Evolutionary conservation across 2,329 filamentous ascomycete species (phyloP).

Genomic region (Chrysoporthe cubensis): DNA sequence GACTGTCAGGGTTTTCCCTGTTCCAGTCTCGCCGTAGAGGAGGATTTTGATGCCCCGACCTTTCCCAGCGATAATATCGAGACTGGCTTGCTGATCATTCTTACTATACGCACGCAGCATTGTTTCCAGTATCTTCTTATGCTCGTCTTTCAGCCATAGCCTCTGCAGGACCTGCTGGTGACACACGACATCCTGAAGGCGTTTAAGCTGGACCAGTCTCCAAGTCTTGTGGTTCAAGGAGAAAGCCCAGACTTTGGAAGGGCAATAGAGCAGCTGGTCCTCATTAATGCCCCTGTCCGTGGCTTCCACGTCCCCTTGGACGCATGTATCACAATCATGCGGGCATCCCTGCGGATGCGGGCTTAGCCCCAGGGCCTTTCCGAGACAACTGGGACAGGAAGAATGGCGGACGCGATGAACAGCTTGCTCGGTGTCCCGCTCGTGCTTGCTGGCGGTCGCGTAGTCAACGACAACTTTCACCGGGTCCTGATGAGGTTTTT

Average conservation of each 20-base stretch:
- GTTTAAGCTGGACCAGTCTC: neutral
- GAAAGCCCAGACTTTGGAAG: neutral
- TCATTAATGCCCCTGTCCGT: rapidly evolving
- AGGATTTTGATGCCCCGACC: neutral
- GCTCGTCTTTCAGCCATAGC: neutral
- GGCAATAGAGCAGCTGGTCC: neutral
- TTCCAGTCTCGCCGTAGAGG: neutral
- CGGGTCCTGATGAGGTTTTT: neutral
- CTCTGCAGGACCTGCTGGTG: neutral
- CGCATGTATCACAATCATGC: neutral
- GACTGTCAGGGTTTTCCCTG: neutral
- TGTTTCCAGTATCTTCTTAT: neutral
- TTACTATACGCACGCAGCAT: neutral
- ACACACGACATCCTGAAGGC: neutral
- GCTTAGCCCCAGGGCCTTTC: neutral
- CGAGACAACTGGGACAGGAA: neutral
- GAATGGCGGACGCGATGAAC: neutral
- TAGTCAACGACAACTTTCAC: neutral
- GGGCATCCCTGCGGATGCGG: neutral
- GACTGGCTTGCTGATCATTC: neutral
- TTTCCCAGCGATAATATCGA: neutral
- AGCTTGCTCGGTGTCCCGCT: neutral
- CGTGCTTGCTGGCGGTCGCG: neutral
- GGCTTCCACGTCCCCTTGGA: neutral
- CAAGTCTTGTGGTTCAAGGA: neutral